Evolutionary conservation across 73 alveolate genomes (phyloP).

Genomic region (Tetrahymena malaccensis): DNA sequence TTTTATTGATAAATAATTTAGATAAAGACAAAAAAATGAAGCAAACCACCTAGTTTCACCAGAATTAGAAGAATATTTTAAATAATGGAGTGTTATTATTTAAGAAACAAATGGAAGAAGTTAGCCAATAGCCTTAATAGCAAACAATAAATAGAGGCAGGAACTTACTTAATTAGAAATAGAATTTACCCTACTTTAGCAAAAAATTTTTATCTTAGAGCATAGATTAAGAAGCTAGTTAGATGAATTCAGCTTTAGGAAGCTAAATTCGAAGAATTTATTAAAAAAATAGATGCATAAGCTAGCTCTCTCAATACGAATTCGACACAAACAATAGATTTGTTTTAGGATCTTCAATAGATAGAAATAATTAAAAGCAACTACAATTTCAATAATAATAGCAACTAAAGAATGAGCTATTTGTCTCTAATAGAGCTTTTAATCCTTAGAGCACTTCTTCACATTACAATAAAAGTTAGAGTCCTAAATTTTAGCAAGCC

Average conservation of each 20-base stretch:
- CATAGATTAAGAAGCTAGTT: neutral
- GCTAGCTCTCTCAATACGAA: neutral
- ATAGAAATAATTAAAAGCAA: neutral
- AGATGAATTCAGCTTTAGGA: neutral
- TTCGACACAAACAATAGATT: neutral
- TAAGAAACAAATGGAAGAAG: neutral
- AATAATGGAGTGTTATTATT: neutral
- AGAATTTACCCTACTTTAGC: neutral
- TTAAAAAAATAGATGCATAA: neutral
- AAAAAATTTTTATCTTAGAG: neutral
- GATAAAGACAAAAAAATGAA: neutral
- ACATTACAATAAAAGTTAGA: neutral
- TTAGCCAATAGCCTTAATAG: neutral
- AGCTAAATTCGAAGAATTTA: neutral
- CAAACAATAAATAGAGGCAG: neutral
- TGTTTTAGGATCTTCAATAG: neutral
- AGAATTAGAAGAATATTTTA: neutral
- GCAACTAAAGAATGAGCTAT: neutral
- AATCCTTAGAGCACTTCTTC: neutral
- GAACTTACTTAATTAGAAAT: neutral
- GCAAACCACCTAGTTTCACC: neutral
- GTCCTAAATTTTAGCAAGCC: neutral
- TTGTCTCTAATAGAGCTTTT: neutral
- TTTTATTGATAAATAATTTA: neutral
- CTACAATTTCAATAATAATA: neutral